phyloP scores from a whole-genome alignment of 805 yeast species.

The Saccharomycopsis babjevae region DNA sequence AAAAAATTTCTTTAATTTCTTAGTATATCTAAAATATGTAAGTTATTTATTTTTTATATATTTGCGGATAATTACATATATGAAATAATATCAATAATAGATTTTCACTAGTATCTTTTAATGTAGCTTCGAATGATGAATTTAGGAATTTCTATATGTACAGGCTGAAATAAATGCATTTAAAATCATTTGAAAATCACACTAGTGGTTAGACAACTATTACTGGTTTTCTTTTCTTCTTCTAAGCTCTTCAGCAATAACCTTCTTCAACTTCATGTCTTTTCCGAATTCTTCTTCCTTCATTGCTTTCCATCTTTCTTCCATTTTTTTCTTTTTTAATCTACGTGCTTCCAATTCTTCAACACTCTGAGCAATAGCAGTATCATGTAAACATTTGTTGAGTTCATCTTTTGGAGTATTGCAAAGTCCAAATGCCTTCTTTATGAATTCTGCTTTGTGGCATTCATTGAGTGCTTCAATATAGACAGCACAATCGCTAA shows the following conservation, averaged over 20 bases:
- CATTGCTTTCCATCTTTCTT: slow-evolving; percentile 45
- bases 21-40: neutral
- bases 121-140: neutral
- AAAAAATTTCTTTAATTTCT: too few species aligned
- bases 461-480: slow-evolving; percentile 87
- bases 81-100: too few species aligned
- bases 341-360: slow-evolving; percentile 37
- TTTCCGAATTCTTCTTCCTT: slow-evolving; percentile 79
- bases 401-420: slow-evolving; percentile 75
- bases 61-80: too few species aligned
- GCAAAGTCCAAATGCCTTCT: slow-evolving; percentile 73
- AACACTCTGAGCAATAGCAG: slow-evolving; percentile 56
- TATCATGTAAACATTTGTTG: slow-evolving; percentile 67
- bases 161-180: neutral
- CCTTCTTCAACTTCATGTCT: slow-evolving; percentile 55
- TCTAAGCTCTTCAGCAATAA: slow-evolving; percentile 44
- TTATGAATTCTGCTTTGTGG: slow-evolving; percentile 57
- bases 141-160: neutral
- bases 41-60: neutral
- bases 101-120: neutral
- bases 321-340: slow-evolving; percentile 45
- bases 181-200: too few species aligned
- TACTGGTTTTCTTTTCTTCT: slow-evolving; percentile 20
- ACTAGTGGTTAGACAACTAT: neutral
- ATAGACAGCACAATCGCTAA: slow-evolving; percentile 61